phyloP scores from a whole-genome alignment of 441 rosid genomes.

The Brassica balearica region DNA sequence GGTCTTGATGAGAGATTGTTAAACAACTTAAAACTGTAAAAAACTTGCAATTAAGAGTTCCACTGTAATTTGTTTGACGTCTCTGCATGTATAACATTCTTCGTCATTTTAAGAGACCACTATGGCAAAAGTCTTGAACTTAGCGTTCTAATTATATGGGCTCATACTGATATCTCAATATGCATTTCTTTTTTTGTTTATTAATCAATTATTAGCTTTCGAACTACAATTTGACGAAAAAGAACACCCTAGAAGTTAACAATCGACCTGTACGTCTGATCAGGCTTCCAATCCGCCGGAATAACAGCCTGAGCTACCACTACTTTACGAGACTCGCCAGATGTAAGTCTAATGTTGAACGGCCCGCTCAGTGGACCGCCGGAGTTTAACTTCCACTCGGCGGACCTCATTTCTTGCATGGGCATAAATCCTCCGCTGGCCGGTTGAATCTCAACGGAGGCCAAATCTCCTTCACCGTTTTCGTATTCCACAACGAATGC shows the following conservation, averaged over 20 bases:
- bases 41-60: neutral
- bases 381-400: constrained; percentile 57
- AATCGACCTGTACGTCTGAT: constrained; percentile 50
- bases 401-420: constrained; percentile 64
- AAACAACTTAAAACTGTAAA: neutral
- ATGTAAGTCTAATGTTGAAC: constrained; percentile 54
- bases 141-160: too few species aligned
- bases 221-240: constrained; percentile 9
- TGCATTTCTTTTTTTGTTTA: neutral
- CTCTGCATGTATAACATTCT: neutral
- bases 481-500: constrained; percentile 51
- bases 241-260: constrained; percentile 45
- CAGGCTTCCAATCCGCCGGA: constrained; percentile 59
- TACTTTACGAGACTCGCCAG: constrained; percentile 43
- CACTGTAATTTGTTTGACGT: neutral
- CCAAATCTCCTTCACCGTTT: constrained; percentile 57
- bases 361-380: constrained; percentile 54
- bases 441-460: constrained; percentile 48
- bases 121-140: neutral
- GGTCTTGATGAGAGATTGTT: neutral
- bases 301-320: constrained; percentile 54
- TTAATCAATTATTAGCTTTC: neutral
- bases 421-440: constrained; percentile 44
- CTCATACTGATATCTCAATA: neutral
- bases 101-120: neutral